Evolutionary conservation across 2,329 filamentous ascomycete species (phyloP), one percentile per base, ranked within the genome.

Genomic region (Aotearoamyces nothofagi): DNA sequence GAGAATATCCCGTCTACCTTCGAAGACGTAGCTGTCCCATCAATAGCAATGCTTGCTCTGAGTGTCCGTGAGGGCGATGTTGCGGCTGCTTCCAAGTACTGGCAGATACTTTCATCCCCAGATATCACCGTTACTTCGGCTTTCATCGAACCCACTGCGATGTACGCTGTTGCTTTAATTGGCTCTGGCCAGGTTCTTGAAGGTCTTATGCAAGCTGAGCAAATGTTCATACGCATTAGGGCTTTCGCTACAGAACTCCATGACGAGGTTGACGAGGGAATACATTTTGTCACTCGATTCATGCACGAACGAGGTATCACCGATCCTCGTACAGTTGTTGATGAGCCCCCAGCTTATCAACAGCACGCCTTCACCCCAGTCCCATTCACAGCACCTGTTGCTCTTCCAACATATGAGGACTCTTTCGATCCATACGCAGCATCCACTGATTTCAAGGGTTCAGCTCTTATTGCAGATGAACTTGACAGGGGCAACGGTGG

Each of bases 391-490:
- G 61, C 68, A 1, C 53, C 54, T 11, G 47, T 54, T 17, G 62
- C 69, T 8, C 57, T 64, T 3, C 63, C 73, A 4, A 66, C 68
- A 30, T 75, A 71, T 33, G 79, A 92, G 44, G 87, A 94, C 39
- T 75, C 73, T 5, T 92, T 78, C 45, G 90, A 98, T 47, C 90
- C 90, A 2, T 92, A 96, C 48, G 81, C 79, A 9, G 73, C 80
- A 45, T 84, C 70, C 39, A 93, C 83, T 17, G 90, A 98, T 52
- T 87, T 90, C 61, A 87, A 87, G 54, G 86, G 83, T 22, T 96
- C 90, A 9, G 78, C 84, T 10, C 63, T 83, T 33, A 94, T 96
- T 46, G 81, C 83, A 1, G 86, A 94, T 38, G 70, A 90, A 40
- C 68, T 96, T 13, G 87, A 96, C 57, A 81, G 78, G 44, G 67